These are phyloP conservation scores for Pseudoneurospora amorphoporcata DNA, from an alignment of 495 filamentous ascomycete species.

Conservation along the genomic window DNA sequence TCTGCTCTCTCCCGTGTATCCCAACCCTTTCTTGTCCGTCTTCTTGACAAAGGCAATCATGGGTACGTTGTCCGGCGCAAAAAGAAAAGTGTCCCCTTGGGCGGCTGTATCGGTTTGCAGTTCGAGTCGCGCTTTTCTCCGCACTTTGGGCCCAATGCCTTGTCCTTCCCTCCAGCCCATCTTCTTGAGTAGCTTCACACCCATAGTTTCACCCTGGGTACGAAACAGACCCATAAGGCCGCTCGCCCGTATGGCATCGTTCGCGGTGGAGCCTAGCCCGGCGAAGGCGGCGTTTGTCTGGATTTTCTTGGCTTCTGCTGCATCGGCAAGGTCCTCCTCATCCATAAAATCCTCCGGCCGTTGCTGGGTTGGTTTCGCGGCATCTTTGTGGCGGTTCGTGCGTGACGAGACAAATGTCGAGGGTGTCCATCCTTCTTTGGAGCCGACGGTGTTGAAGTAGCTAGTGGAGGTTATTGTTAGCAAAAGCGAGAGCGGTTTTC, in stretches of 20 bases:
- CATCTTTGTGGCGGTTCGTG: slow-evolving; percentile 63
- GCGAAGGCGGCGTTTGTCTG: slow-evolving; percentile 64
- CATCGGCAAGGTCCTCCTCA: slow-evolving; percentile 87
- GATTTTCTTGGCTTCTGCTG: slow-evolving; percentile 62
- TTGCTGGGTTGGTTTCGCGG: slow-evolving; percentile 39
- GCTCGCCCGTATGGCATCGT: slow-evolving; percentile 38
- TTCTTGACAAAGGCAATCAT: slow-evolving; percentile 72
- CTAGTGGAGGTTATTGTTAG: slow-evolving; percentile 29
- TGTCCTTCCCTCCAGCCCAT: slow-evolving; percentile 98
- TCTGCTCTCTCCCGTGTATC: slow-evolving; percentile 58
- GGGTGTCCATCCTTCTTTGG: slow-evolving; percentile 96
- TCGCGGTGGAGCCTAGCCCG: slow-evolving; percentile 62
- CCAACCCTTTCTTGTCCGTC: slow-evolving; percentile 70
- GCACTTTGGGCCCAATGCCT: slow-evolving; percentile 83
- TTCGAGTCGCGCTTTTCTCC: slow-evolving; percentile 61
- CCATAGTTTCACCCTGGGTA: slow-evolving; percentile 74
- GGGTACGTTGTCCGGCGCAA: slow-evolving; percentile 76
- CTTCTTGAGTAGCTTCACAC: slow-evolving; percentile 71
- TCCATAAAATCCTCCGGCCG: slow-evolving; percentile 95
- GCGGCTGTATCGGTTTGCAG: slow-evolving; percentile 32
- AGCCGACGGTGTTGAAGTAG: slow-evolving; percentile 96
- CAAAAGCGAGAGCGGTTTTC: neutral
- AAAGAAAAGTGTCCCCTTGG: slow-evolving; percentile 54
- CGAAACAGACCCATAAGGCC: slow-evolving; percentile 69
- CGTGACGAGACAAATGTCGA: slow-evolving; percentile 87